Conservation (phyloP, 257 asterid genomes). For the Scutellaria minor region DNA sequence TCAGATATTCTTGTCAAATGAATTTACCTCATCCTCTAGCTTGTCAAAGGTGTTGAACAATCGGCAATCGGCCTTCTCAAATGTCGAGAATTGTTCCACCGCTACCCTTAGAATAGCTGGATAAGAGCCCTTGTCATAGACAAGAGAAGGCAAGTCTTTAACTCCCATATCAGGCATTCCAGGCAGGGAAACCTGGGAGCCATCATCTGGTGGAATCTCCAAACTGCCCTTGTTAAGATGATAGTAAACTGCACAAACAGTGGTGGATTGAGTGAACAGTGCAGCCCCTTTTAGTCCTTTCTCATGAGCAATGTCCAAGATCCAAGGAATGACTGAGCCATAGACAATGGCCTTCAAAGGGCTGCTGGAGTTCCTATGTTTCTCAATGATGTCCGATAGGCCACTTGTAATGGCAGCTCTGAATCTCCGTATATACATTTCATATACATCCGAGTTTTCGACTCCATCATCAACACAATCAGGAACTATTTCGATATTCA, state of each 20-base stretch:
- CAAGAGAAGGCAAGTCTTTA: slow-evolving; percentile 50
- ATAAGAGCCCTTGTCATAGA: slow-evolving; percentile 28
- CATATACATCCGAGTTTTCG: slow-evolving; percentile 26
- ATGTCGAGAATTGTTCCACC: slow-evolving; percentile 37
- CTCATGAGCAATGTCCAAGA: slow-evolving; percentile 42
- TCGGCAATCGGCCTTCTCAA: slow-evolving; percentile 64
- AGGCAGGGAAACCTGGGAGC: slow-evolving; percentile 37
- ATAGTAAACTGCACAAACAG: slow-evolving; percentile 39
- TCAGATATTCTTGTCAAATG: no score
- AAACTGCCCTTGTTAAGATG: slow-evolving; percentile 41
- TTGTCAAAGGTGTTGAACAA: slow-evolving; percentile 64
- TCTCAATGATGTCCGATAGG: slow-evolving; percentile 30
- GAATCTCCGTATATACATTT: slow-evolving; percentile 5
- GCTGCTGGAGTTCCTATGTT: slow-evolving; percentile 13
- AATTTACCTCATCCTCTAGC: slow-evolving; percentile 55
- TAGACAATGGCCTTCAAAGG: slow-evolving; percentile 35
- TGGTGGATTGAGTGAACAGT: slow-evolving; percentile 44
- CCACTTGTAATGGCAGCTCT: slow-evolving; percentile 36
- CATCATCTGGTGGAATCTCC: slow-evolving; percentile 31
- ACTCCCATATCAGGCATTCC: slow-evolving; percentile 40
- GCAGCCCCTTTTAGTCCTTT: slow-evolving; percentile 50
- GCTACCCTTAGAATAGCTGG: slow-evolving; percentile 30
- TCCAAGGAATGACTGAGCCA: slow-evolving; percentile 46
- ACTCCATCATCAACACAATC: slow-evolving; percentile 7
- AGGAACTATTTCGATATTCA: slow-evolving; percentile 43